These are phyloP conservation scores for Picea glauca DNA, from an alignment of 75 land plant genomes.

Conservation along the genomic window DNA sequence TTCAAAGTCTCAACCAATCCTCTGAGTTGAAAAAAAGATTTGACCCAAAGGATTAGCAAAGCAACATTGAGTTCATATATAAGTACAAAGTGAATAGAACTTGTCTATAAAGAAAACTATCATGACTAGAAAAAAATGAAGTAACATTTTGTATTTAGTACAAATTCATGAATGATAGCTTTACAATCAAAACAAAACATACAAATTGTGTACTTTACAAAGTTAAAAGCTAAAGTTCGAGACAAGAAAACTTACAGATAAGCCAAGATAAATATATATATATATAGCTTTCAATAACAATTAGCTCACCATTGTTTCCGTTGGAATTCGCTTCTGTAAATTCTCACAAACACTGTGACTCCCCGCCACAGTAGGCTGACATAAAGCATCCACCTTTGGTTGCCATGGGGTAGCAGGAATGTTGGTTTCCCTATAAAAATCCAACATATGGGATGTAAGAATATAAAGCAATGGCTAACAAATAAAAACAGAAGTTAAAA, in stretches of 20 bases:
- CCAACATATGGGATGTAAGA: not conserved
- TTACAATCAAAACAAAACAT: no score
- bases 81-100: no score
- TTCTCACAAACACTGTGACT: conserved; percentile 14
- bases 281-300: not conserved
- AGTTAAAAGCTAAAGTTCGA: not conserved
- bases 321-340: conserved; percentile 12
- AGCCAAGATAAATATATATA: not conserved
- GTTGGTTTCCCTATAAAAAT: not conserved
- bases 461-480: not conserved
- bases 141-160: no score
- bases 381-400: conserved; percentile 26
- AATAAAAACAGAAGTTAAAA: no score
- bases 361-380: conserved; percentile 16
- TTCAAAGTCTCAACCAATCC: no score
- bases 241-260: not conserved
- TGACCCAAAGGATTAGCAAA: no score
- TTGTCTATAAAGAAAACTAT: no score
- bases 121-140: no score
- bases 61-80: no score
- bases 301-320: conserved; percentile 23
- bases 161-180: no score
- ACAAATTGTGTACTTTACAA: no score
- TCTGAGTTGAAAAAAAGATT: no score
- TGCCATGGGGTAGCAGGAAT: conserved; percentile 25